Conservation (phyloP, 1,284 basidiomycete genomes). For the Sporisorium graminicola region DNA sequence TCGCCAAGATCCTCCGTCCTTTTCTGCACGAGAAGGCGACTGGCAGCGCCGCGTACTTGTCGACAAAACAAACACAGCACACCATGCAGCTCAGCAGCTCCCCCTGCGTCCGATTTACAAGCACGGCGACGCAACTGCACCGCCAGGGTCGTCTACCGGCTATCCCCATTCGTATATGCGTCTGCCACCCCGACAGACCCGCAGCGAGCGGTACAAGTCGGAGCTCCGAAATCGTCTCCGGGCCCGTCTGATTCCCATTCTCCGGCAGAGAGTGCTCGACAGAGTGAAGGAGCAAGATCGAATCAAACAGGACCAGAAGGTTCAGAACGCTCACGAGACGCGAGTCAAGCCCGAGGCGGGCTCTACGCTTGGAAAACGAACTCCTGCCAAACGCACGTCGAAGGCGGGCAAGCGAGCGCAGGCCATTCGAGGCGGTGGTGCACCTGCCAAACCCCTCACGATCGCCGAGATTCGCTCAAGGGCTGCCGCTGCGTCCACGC, state of each 20-base stretch:
- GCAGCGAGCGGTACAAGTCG: conserved; percentile 13
- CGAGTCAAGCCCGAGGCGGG: conserved; percentile 5
- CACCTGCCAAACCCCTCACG: conserved; percentile 32
- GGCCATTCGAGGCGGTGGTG: conserved; percentile 27
- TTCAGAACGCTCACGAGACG: neutral
- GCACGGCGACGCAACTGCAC: neutral
- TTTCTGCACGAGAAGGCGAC: neutral
- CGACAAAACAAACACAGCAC: conserved; percentile 19
- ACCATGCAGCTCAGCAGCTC: neutral
- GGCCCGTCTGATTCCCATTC: conserved; percentile 15
- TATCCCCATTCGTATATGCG: conserved; percentile 2
- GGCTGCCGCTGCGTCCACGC: conserved; percentile 20
- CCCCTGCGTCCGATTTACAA: neutral
- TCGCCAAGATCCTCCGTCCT: neutral
- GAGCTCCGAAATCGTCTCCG: conserved; percentile 28
- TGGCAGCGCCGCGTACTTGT: conserved; percentile 24
- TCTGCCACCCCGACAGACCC: conserved; percentile 19
- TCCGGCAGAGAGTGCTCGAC: conserved; percentile 11
- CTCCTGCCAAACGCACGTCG: conserved; percentile 21
- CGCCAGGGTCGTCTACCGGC: neutral
- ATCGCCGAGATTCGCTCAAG: conserved; percentile 39
- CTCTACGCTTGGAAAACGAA: conserved; percentile 10
- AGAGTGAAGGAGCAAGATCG: conserved; percentile 2
- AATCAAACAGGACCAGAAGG: conserved; percentile 5
- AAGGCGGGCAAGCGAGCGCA: conserved; percentile 43